These are phyloP conservation scores for Debaryomyces tyrocola DNA, from an alignment of 805 yeast genomes.

Conservation along the genomic window DNA sequence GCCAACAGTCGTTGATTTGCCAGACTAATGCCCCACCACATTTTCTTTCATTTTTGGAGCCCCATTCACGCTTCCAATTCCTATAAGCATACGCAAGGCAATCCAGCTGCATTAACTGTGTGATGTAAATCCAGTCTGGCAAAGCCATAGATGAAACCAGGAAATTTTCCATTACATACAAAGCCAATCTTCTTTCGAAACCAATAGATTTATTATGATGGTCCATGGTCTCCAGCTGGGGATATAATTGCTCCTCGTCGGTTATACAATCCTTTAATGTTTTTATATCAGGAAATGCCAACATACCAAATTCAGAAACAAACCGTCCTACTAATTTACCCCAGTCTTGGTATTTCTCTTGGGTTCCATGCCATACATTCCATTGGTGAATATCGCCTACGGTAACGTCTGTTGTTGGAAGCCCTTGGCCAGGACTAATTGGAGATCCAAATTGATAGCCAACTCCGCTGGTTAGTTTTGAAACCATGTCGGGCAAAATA, in stretches of 20 bases:
- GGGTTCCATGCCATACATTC: conserved; percentile 59
- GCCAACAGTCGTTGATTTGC: conserved; percentile 58
- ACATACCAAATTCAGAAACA: conserved; percentile 57
- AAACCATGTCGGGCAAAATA: conserved; percentile 35
- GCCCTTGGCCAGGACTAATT: conserved; percentile 46
- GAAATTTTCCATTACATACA: conserved; percentile 48
- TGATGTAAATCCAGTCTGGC: conserved; percentile 48
- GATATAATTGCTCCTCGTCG: conserved; percentile 37
- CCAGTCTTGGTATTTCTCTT: conserved; percentile 52
- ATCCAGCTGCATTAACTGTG: conserved; percentile 54
- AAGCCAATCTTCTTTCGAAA: conserved; percentile 44
- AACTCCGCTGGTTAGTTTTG: conserved; percentile 18
- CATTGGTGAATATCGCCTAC: conserved; percentile 50
- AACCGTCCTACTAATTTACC: conserved; percentile 46
- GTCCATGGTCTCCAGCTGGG: conserved; percentile 45
- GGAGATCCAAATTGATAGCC: conserved; percentile 46
- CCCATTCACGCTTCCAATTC: conserved; percentile 51
- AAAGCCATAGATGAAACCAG: conserved; percentile 33
- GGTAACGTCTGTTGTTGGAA: conserved; percentile 32
- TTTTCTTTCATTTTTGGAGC: conserved; percentile 29
- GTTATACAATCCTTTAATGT: conserved; percentile 39
- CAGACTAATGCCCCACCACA: conserved; percentile 51
- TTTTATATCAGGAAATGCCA: conserved; percentile 39
- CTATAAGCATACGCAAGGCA: conserved; percentile 48
- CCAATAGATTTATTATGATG: conserved; percentile 52